A percentile compares a stretch with the other conserved stretches of the same genome.
Conservation (phyloP, 306 rosid genomes). For the Rubus parviflorus region DNA sequence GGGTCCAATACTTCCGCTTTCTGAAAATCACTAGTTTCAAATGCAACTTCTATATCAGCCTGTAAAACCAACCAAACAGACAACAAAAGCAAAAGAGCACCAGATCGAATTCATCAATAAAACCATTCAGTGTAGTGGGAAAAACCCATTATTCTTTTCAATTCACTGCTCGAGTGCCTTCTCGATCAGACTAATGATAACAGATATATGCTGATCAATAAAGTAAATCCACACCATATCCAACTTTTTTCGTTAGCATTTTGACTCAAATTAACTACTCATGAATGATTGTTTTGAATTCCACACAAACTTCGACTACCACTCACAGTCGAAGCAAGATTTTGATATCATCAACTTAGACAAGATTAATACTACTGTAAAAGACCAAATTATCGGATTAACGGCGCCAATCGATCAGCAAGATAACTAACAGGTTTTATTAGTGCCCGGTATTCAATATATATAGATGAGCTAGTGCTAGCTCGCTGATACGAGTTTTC, state of each 20-base stretch:
- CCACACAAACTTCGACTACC: not conserved
- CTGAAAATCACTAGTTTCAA: slow-evolving; percentile 32
- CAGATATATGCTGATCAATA: not conserved
- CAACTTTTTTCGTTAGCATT: not conserved
- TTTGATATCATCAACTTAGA: not conserved
- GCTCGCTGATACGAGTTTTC: no score
- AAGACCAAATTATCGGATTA: not conserved
- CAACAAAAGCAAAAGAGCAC: not conserved
- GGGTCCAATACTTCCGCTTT: slow-evolving; percentile 47
- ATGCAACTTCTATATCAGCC: slow-evolving; percentile 75
- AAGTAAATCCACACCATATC: not conserved
- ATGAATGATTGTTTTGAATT: not conserved
- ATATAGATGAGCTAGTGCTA: no score
- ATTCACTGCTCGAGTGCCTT: not conserved
- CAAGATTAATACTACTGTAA: no score
- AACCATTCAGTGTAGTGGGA: not conserved
- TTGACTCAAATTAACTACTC: not conserved
- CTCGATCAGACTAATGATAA: no score
- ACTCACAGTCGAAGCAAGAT: not conserved
- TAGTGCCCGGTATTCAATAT: no score
- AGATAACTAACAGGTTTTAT: no score
- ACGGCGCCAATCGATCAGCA: no score
- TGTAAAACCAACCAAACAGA: slow-evolving; percentile 11
- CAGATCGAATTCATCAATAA: not conserved
- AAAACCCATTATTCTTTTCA: not conserved